phyloP scores from a whole-genome alignment of 306 rosid genomes.

The Vigna reflexopilosa region DNA sequence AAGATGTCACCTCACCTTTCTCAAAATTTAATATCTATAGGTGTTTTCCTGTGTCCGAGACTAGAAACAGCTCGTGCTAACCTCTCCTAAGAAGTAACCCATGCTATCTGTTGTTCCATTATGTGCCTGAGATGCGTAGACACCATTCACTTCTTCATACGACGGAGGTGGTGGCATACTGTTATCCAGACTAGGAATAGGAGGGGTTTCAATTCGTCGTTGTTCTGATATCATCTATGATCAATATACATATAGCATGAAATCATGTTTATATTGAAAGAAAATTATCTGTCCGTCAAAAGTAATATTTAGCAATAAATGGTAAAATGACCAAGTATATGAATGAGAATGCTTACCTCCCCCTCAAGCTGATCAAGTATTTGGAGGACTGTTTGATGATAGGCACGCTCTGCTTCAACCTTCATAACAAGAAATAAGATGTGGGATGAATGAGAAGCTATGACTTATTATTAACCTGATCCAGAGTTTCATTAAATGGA shows the following conservation, averaged over 20 bases:
- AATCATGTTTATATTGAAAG: slow-evolving; percentile 38
- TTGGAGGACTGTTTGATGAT: slow-evolving; percentile 88
- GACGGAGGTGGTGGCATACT: slow-evolving; percentile 87
- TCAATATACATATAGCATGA: slow-evolving; percentile 37
- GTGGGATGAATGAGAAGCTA: slow-evolving; percentile 19
- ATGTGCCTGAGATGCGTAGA: slow-evolving; percentile 70
- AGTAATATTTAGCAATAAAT: slow-evolving; percentile 32
- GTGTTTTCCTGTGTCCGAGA: slow-evolving; percentile 14
- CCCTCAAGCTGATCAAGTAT: slow-evolving; percentile 95
- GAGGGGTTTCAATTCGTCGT: slow-evolving; percentile 92
- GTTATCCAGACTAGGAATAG: slow-evolving; percentile 67
- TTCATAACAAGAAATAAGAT: slow-evolving; percentile 50
- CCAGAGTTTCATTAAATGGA: slow-evolving; percentile 34
- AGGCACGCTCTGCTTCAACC: slow-evolving; percentile 93
- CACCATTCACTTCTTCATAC: slow-evolving; percentile 87
- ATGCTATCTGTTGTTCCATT: slow-evolving; percentile 76
- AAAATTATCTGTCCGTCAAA: slow-evolving; percentile 9
- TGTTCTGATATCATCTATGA: slow-evolving; percentile 86
- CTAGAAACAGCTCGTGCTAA: slow-evolving; percentile 41
- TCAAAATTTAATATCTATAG: background rate
- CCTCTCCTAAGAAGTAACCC: slow-evolving; percentile 98
- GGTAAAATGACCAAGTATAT: slow-evolving; percentile 20
- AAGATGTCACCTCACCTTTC: slow-evolving; percentile 31
- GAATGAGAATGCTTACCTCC: slow-evolving; percentile 62
- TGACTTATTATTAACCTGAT: slow-evolving; percentile 22